Conservation (phyloP, 2,329 filamentous ascomycete species). For the Cladosporium sp. region DNA sequence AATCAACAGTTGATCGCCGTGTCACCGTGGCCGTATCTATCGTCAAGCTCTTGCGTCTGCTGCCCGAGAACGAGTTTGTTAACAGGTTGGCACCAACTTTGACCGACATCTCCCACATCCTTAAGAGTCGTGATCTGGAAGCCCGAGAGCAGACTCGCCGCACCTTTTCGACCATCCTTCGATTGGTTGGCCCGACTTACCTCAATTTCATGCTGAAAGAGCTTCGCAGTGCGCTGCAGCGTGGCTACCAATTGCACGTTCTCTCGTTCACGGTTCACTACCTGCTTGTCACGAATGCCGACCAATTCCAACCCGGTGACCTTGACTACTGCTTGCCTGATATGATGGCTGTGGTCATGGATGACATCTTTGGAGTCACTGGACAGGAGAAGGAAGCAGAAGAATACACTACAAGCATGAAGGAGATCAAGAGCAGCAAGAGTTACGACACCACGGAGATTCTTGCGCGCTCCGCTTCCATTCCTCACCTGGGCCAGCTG, state of each 20-base stretch:
- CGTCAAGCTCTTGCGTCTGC: conserved; percentile 77
- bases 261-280: conserved; percentile 93
- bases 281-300: conserved; percentile 70
- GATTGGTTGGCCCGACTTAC: conserved; percentile 73
- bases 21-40: conserved; percentile 85
- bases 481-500: conserved; percentile 67
- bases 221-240: conserved; percentile 71
- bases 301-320: conserved; percentile 71
- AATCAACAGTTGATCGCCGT: conserved; percentile 87
- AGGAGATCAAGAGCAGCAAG: conserved; percentile 96
- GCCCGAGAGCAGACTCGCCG: conserved; percentile 86
- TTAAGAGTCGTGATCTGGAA: conserved; percentile 83
- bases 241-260: conserved; percentile 90
- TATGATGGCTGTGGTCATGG: conserved; percentile 84
- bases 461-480: conserved; percentile 74
- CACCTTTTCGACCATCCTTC: conserved; percentile 78
- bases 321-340: conserved; percentile 80
- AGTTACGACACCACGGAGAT: conserved; percentile 97
- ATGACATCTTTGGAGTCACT: conserved; percentile 89
- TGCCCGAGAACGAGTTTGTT: conserved; percentile 68
- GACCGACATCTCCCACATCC: conserved; percentile 86
- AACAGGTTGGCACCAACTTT: conserved; percentile 75
- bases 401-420: conserved; percentile 91
- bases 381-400: conserved; percentile 97
- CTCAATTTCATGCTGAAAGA: conserved; percentile 94